Conservation (phyloP, 1,139 yeast species). For the Sugiyamaella novakii region DNA sequence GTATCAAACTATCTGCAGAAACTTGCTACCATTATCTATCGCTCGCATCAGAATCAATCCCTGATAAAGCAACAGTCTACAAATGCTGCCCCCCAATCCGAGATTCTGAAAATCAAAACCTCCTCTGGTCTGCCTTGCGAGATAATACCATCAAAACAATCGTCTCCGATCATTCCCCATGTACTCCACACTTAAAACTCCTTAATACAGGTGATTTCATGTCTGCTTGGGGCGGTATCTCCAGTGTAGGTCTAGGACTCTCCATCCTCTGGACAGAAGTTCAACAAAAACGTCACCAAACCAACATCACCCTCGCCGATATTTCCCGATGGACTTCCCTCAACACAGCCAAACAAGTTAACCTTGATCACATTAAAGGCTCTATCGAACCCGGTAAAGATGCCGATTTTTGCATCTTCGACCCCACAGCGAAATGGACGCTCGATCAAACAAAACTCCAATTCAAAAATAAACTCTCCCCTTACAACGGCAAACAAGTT, state of each 20-base stretch:
- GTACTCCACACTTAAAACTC: constrained; percentile 87
- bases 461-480: constrained; percentile 85
- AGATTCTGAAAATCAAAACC: constrained; percentile 64
- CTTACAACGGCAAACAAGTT: constrained; percentile 71
- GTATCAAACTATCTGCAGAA: constrained; percentile 73
- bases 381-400: constrained; percentile 70
- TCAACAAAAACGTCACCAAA: constrained; percentile 42
- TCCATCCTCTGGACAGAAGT: constrained; percentile 81
- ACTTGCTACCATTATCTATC: constrained; percentile 92
- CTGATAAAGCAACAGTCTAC: constrained; percentile 74
- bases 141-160: constrained; percentile 74
- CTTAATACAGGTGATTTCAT: constrained; percentile 83
- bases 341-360: constrained; percentile 85
- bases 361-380: constrained; percentile 74
- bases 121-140: constrained; percentile 75
- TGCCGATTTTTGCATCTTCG: constrained; percentile 85
- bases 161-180: constrained; percentile 94
- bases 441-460: constrained; percentile 61
- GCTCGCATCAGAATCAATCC: constrained; percentile 72
- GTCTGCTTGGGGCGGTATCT: constrained; percentile 96
- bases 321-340: constrained; percentile 77
- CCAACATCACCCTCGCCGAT: constrained; percentile 53
- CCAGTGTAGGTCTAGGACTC: constrained; percentile 89
- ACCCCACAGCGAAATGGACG: constrained; percentile 57
- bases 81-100: constrained; percentile 97